A percentile compares a stretch with the other conserved stretches of the same genome.
These are phyloP conservation scores for Saccharomycopsis fibuligera DNA, from an alignment of 805 yeast genomes.

Conservation along the genomic window DNA sequence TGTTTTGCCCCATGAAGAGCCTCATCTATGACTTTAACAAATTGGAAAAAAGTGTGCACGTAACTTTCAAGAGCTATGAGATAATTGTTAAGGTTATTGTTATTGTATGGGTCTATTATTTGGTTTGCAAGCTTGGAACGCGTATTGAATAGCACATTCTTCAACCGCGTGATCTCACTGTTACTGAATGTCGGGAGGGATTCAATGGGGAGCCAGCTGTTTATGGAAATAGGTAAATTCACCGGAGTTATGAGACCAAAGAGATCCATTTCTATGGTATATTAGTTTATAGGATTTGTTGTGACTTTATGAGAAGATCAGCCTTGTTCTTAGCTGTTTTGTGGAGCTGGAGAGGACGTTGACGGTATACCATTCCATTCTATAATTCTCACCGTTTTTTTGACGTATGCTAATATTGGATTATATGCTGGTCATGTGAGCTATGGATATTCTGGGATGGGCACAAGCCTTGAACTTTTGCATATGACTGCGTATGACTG, in stretches of 20 bases:
- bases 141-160: not conserved
- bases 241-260: not conserved
- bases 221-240: not conserved
- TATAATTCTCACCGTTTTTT: too few species aligned
- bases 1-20: not conserved
- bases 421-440: too few species aligned
- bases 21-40: not conserved
- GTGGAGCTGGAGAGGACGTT: too few species aligned
- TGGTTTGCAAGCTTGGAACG: conserved; percentile 8
- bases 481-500: too few species aligned
- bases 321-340: too few species aligned
- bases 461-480: too few species aligned
- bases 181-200: not conserved
- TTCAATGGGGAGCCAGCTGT: not conserved
- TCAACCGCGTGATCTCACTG: not conserved
- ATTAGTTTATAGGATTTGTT: too few species aligned
- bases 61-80: conserved; percentile 7
- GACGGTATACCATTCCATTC: too few species aligned
- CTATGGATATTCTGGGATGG: too few species aligned
- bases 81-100: conserved; percentile 7
- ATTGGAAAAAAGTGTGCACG: conserved; percentile 2
- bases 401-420: too few species aligned
- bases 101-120: not conserved
- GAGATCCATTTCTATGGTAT: conserved; percentile 1
- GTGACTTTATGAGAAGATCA: too few species aligned